Conservation (phyloP, 2,329 filamentous ascomycete genomes). For the Colletotrichum noveboracense region DNA sequence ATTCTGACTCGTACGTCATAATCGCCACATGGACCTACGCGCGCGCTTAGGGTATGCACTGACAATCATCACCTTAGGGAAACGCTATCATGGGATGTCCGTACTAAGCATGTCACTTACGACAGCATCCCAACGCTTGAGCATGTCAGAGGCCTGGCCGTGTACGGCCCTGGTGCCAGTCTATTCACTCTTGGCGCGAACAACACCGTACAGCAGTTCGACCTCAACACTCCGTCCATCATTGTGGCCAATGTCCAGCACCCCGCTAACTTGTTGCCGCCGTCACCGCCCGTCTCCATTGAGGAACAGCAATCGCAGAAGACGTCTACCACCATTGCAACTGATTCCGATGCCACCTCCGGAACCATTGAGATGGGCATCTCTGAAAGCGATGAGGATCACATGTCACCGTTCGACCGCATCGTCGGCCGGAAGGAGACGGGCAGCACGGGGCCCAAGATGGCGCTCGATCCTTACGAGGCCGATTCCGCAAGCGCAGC, state of each 20-base stretch:
- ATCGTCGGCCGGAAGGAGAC: constrained; percentile 73
- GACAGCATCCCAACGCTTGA: constrained; percentile 87
- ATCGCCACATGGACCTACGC: constrained; percentile 38
- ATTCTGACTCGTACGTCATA: constrained; percentile 75
- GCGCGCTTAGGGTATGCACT: constrained; percentile 48
- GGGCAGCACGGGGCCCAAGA: constrained; percentile 56
- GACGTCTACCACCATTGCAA: constrained; percentile 50
- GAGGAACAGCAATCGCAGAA: constrained; percentile 69
- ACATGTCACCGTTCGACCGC: constrained; percentile 76
- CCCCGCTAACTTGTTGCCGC: constrained; percentile 76
- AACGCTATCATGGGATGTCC: constrained; percentile 94
- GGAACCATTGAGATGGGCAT: constrained; percentile 62
- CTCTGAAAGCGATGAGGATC: constrained; percentile 80
- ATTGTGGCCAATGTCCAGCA: constrained; percentile 91
- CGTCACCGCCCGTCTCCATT: constrained; percentile 82
- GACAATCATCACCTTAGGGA: constrained; percentile 60
- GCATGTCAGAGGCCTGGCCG: constrained; percentile 79
- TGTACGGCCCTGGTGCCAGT: constrained; percentile 88
- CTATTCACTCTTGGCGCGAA: constrained; percentile 90
- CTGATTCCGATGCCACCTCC: constrained; percentile 59
- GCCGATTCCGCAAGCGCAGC: constrained; percentile 68
- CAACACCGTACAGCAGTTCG: constrained; percentile 92
- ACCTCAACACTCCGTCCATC: constrained; percentile 80
- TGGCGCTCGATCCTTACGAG: constrained; percentile 56
- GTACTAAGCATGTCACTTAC: constrained; percentile 95